Percentiles rank a stretch among this genome's conserved stretches.
These are phyloP conservation scores for Trichophyton simii DNA, from an alignment of 2,329 filamentous ascomycete genomes.

Conservation along the genomic window DNA sequence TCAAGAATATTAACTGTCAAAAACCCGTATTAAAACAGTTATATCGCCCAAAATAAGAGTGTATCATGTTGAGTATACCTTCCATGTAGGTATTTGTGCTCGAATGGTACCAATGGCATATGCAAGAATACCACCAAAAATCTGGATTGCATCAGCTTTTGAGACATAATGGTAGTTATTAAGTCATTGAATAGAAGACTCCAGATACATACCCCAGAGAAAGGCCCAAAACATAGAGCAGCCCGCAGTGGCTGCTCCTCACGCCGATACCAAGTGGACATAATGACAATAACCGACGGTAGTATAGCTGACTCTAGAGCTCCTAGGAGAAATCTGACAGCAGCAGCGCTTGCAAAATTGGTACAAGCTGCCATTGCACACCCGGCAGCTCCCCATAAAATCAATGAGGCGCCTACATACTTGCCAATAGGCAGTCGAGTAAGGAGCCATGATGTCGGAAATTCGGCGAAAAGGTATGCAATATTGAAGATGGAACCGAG, in stretches of 20 bases:
- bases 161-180: not conserved
- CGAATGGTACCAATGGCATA: not conserved
- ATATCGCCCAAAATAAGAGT: not conserved
- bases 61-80: not conserved
- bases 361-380: not conserved
- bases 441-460: slow-evolving; percentile 11
- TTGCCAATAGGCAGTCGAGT: not conserved
- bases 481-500: slow-evolving; percentile 44
- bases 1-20: not conserved
- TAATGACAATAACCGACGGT: not conserved
- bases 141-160: not conserved
- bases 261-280: not conserved
- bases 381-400: not conserved
- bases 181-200: too few species aligned
- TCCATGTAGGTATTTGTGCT: not conserved
- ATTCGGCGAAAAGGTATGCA: slow-evolving; percentile 34
- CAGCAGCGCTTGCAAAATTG: not conserved
- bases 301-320: not conserved
- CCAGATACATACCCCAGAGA: not conserved
- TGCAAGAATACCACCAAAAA: not conserved
- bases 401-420: not conserved
- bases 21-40: not conserved
- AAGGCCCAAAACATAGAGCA: not conserved
- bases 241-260: not conserved
- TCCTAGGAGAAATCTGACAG: not conserved